These are phyloP conservation scores for Aspergillus incahuasiensis DNA, from an alignment of 495 filamentous ascomycete species.

Conservation along the genomic window DNA sequence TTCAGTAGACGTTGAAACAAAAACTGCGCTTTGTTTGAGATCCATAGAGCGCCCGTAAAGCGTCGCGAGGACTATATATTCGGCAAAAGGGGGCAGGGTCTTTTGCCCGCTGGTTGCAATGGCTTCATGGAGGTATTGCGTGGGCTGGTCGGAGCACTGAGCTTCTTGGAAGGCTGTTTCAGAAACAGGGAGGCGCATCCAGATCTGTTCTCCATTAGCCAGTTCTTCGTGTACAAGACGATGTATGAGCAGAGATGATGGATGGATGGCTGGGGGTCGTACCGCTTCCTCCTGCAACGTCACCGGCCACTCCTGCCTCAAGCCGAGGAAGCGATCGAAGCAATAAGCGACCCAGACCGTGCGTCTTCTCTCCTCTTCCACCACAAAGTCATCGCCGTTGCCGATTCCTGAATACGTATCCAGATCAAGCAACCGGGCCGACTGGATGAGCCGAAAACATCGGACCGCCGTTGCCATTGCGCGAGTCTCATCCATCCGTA, in stretches of 20 bases:
- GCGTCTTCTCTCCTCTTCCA: not conserved
- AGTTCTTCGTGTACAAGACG: too few species aligned
- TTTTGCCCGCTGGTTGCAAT: not conserved
- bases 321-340: not conserved
- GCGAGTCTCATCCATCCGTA: not conserved
- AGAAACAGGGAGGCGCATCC: not conserved
- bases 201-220: not conserved
- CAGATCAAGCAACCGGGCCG: not conserved
- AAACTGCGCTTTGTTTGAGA: not conserved
- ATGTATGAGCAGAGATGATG: too few species aligned
- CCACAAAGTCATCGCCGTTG: not conserved
- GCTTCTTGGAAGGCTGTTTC: constrained; percentile 1
- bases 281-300: constrained; percentile 1
- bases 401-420: not conserved
- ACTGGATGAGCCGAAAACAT: not conserved
- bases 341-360: constrained; percentile 3
- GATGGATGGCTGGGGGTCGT: not conserved
- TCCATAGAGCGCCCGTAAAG: not conserved
- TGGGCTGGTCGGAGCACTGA: not conserved
- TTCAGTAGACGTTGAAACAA: not conserved
- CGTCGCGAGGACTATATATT: not conserved
- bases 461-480: not conserved
- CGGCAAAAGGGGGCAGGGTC: not conserved
- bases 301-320: not conserved
- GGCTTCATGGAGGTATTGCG: not conserved